Base-by-base conservation (phyloP, 2,329 filamentous ascomycete species). In the Thielaviopsis populi region DNA sequence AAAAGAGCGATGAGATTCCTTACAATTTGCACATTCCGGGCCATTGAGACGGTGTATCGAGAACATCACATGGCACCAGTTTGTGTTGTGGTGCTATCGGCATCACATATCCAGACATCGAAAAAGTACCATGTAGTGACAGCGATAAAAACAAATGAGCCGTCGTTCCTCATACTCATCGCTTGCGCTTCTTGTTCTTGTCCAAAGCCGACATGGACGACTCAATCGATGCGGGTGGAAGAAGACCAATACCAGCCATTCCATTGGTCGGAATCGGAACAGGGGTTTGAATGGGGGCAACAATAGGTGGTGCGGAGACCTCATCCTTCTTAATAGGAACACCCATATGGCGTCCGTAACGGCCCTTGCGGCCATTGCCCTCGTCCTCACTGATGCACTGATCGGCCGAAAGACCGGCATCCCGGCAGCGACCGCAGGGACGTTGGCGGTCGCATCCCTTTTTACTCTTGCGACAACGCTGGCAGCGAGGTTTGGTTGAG, bases 381-480 rank as follows among this genome's bases (percentile, higher is more conserved):
- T 99, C 94, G 70, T 99, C 94, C 75, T 99, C 94, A 74, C 91
- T 96, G 74, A 99, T 84, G 74, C 94, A 99, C 68, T 92, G 89
- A 69, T 97, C 94, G 66, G 90, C 85, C 65, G 88, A 88, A 70
- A 99, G 89, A 22, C 94, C 94, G 53, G 94, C 94, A 75, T 99
- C 94, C 73, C 91, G 90, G 83, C 94, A 99, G 68, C 94, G 85
- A 64, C 91, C 89, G 72, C 94, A 99, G 33, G 94, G 94, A 46
- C 94, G 86, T 75, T 97, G 94, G 65, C 94, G 87, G 77, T 99
- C 94, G 73, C 94, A 99, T 13, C 94, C 94, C 77, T 99, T 99
- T 81, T 99, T 99, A 77, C 92, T 97, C 83, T 99, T 99, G 71
- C 94, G 88, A 80, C 94, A 99, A 65, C 94, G 88, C 74, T 99